phyloP scores from a whole-genome alignment of 306 rosid genomes.

The Malus asiatica region DNA sequence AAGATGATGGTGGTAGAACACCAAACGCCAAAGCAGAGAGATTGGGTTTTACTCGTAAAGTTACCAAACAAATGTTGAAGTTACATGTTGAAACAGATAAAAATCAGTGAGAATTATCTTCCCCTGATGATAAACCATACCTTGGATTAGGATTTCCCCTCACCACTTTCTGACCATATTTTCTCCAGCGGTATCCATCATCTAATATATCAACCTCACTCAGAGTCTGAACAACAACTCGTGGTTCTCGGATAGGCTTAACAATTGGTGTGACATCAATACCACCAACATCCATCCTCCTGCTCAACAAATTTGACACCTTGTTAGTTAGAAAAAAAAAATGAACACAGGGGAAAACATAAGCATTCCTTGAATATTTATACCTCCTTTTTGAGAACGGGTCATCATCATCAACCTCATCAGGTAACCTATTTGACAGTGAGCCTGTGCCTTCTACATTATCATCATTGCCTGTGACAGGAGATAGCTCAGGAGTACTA shows the following conservation, averaged over 20 bases:
- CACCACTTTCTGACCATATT: slow-evolving; percentile 97
- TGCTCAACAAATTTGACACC: slow-evolving; percentile 27
- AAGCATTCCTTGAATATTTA: slow-evolving; percentile 13
- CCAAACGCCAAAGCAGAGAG: slow-evolving; percentile 5
- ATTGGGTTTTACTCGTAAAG: not conserved
- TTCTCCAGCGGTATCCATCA: slow-evolving; percentile 99
- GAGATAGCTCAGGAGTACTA: slow-evolving; percentile 52
- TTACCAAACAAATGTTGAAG: not conserved
- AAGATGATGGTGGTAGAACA: not conserved
- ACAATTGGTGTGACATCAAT: slow-evolving; percentile 66
- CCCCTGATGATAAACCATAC: slow-evolving; percentile 34
- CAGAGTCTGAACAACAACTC: slow-evolving; percentile 93
- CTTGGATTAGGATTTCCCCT: slow-evolving; percentile 99
- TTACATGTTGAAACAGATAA: slow-evolving; percentile 7
- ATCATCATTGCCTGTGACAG: slow-evolving; percentile 45
- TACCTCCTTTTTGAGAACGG: slow-evolving; percentile 84
- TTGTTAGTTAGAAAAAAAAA: slow-evolving; percentile 9
- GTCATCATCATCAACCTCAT: slow-evolving; percentile 80
- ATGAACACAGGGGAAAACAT: slow-evolving; percentile 6
- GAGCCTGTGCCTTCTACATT: slow-evolving; percentile 51
- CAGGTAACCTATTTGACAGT: slow-evolving; percentile 37
- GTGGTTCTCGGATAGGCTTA: slow-evolving; percentile 93
- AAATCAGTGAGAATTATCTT: not conserved
- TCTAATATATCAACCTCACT: slow-evolving; percentile 98
- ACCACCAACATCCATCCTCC: slow-evolving; percentile 77